Evolutionary conservation across 2,329 filamentous ascomycete species (phyloP).

Genomic region (Zarea fungicola): DNA sequence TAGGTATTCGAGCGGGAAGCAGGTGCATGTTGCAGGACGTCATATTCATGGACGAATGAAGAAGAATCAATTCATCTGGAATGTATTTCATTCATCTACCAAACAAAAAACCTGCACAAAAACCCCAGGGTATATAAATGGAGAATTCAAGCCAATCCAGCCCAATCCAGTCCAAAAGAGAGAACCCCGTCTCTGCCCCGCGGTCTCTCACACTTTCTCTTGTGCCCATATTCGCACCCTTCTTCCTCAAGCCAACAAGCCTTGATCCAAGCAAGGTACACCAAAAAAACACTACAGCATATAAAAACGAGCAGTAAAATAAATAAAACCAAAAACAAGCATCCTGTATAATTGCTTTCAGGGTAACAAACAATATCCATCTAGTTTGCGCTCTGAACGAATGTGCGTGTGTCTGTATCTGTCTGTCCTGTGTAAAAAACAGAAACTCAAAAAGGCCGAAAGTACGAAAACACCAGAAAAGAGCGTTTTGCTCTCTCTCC

Average conservation of each 20-base stretch:
- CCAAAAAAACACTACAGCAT: no score
- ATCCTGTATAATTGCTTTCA: neutral
- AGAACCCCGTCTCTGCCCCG: no score
- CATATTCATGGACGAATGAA: no score
- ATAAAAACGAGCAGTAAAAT: no score
- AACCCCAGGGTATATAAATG: neutral
- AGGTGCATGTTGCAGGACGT: no score
- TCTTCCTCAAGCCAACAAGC: neutral
- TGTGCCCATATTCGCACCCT: neutral
- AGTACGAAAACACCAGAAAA: neutral
- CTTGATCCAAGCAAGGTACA: no score
- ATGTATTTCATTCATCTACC: constrained; percentile 2
- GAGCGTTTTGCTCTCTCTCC: neutral
- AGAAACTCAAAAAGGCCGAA: neutral
- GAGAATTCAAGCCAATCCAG: neutral
- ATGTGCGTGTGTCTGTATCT: neutral
- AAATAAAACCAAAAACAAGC: neutral
- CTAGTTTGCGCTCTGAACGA: neutral
- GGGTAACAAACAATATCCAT: neutral
- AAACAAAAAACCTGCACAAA: neutral
- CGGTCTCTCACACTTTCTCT: neutral
- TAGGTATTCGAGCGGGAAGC: no score
- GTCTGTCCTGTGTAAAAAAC: no score
- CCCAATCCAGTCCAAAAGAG: neutral
- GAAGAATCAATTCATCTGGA: neutral